Evolutionary conservation across 164 flowering plant genomes (phyloP).

Genomic region (Piper betle): DNA sequence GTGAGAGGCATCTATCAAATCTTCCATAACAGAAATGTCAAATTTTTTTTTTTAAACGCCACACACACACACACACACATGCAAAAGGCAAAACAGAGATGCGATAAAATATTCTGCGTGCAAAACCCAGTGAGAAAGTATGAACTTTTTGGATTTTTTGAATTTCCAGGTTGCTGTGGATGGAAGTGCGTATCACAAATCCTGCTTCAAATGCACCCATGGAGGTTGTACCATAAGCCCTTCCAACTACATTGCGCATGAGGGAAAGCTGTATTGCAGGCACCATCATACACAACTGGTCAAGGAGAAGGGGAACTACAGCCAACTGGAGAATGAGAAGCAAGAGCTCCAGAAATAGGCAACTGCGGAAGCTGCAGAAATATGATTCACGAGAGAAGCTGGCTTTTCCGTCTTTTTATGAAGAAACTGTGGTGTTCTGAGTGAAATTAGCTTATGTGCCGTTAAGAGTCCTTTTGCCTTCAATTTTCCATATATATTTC

Average conservation of each 20-base stretch:
- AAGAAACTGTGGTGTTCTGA: background rate
- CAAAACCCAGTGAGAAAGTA: background rate
- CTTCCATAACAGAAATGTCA: background rate
- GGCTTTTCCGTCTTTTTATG: background rate
- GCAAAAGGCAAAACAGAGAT: background rate
- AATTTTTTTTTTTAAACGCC: background rate
- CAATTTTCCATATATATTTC: background rate
- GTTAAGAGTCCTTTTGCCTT: background rate
- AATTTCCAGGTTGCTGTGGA: slow-evolving; percentile 61
- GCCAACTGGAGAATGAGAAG: slow-evolving; percentile 62
- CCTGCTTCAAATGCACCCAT: slow-evolving; percentile 85
- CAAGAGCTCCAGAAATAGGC: slow-evolving; percentile 12
- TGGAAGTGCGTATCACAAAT: slow-evolving; percentile 69
- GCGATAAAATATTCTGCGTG: background rate
- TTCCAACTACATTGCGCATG: slow-evolving; percentile 88
- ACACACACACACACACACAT: no score
- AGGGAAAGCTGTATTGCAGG: slow-evolving; percentile 77
- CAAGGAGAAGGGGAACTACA: slow-evolving; percentile 84
- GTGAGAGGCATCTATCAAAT: slow-evolving; percentile 17
- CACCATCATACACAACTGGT: slow-evolving; percentile 86
- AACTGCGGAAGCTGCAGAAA: background rate
- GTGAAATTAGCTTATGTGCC: background rate
- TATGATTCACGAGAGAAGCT: background rate
- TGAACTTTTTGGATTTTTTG: background rate
- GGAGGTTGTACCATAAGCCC: slow-evolving; percentile 93